These are phyloP conservation scores for Hirsutella minnesotensis DNA, from an alignment of 2,329 filamentous ascomycete species.

Conservation along the genomic window DNA sequence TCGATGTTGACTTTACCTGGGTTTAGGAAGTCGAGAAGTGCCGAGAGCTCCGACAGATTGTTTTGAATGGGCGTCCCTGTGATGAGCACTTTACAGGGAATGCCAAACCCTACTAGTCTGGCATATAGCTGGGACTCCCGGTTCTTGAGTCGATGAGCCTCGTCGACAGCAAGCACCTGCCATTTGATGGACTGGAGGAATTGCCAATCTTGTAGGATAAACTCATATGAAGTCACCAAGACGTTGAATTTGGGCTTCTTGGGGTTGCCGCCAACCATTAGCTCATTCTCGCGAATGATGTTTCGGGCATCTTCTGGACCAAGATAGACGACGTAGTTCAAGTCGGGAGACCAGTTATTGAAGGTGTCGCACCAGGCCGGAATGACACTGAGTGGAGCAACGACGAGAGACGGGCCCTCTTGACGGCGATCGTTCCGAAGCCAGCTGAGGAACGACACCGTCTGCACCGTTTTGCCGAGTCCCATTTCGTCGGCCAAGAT, in stretches of 20 bases:
- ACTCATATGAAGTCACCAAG: slow-evolving; percentile 95
- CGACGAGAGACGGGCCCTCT: slow-evolving; percentile 89
- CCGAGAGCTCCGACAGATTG: slow-evolving; percentile 82
- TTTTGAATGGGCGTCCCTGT: slow-evolving; percentile 98
- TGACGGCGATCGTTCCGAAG: slow-evolving; percentile 79
- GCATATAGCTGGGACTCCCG: slow-evolving; percentile 86
- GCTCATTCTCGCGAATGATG: slow-evolving; percentile 82
- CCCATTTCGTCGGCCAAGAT: slow-evolving; percentile 99
- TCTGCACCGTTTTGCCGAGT: slow-evolving; percentile 94
- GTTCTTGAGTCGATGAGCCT: slow-evolving; percentile 95
- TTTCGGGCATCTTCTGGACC: slow-evolving; percentile 77
- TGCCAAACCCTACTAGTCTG: slow-evolving; percentile 73
- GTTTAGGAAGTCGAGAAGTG: slow-evolving; percentile 91
- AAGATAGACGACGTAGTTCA: slow-evolving; percentile 96
- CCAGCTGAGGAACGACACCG: slow-evolving; percentile 95
- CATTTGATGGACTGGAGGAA: slow-evolving; percentile 89
- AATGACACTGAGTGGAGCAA: slow-evolving; percentile 95
- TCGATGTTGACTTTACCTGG: slow-evolving; percentile 89
- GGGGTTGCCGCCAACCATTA: slow-evolving; percentile 74
- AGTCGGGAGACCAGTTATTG: slow-evolving; percentile 86
- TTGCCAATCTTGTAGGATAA: slow-evolving; percentile 73
- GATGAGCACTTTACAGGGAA: slow-evolving; percentile 82
- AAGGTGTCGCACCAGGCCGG: slow-evolving; percentile 98
- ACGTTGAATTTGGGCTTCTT: slow-evolving; percentile 94
- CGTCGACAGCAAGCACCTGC: slow-evolving; percentile 93